Base-by-base conservation (phyloP, 139 green algal species). In the Astrephomene gubernaculifera region DNA sequence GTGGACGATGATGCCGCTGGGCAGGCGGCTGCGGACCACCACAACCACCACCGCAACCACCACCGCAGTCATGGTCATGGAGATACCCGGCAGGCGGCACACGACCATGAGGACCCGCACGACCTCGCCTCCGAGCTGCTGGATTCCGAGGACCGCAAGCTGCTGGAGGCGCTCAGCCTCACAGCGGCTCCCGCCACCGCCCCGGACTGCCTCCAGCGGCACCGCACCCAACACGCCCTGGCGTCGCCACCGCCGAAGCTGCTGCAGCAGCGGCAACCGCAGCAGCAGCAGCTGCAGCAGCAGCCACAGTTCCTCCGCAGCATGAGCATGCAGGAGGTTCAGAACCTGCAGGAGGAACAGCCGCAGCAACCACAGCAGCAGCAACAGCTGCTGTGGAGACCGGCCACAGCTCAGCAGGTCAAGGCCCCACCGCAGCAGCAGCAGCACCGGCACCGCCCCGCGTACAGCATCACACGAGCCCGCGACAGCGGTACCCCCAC, bases 241-340 rank as follows among this genome's bases (percentile, higher is more conserved):
- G n/a, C n/a, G n/a, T n/a, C n/a, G n/a, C n/a, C n/a, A n/a, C n/a
- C n/a, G n/a, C n/a, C n/a, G n/a, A n/a, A n/a, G n/a, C n/a, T n/a
- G n/a, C n/a, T n/a, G n/a, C n/a, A n/a, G 57, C 41, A 25, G 29
- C 69, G 69, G 41, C 29, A 19, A 22, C 39, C 25, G 33, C 7
- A 17, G 25, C 25, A 57, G 27, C 41, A 25, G 14, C 41, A 41
- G 25, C 5, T 12, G 29, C 67, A 35, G 33, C 5, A 7, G 41
- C 69, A 3, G 69, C 24, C 63, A n/a, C 8, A 6, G 10, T 14
- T 79, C 17, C 71, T 44, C 7, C 71, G 71, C 27, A 79, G 71
- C 43, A 64, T 79, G 0, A 79, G 71, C 71, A 44, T 79, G 24
- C 71, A 78, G 31, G 70, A 78, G 17, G 4, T 73, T n/a, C n/a